phyloP scores from a whole-genome alignment of 257 asterid species.

The Ocimum tenuiflorum region DNA sequence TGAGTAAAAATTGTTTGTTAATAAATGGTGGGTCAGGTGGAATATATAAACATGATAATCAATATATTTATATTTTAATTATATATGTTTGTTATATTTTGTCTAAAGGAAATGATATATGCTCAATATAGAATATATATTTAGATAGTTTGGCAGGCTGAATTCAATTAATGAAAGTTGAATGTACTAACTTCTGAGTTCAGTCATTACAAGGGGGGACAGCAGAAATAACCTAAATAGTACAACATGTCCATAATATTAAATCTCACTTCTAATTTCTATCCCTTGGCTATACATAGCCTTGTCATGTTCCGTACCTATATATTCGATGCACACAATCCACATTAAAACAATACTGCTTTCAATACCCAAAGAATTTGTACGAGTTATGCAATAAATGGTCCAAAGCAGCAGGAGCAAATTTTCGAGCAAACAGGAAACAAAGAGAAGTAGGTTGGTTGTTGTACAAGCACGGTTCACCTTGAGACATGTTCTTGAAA shows the following conservation, averaged over 20 bases:
- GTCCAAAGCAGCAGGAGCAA: constrained; percentile 73
- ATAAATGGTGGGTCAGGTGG: no score
- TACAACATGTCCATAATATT: not conserved
- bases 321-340: not conserved
- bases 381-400: constrained; percentile 49
- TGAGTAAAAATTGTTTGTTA: no score
- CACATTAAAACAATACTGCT: not conserved
- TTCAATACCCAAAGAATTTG: constrained; percentile 54
- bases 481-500: constrained; percentile 42
- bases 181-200: no score
- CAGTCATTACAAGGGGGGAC: no score
- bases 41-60: no score
- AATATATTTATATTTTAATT: no score
- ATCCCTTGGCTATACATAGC: no score
- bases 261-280: not conserved
- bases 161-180: no score
- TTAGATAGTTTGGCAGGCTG: no score
- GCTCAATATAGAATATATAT: no score
- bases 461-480: constrained; percentile 45
- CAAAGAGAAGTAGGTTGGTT: constrained; percentile 61
- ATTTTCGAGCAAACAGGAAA: constrained; percentile 71
- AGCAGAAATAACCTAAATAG: not conserved
- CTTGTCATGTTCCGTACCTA: not conserved
- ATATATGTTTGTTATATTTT: no score
- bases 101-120: no score